phyloP scores from a whole-genome alignment of 1,284 basidiomycete species.

The Trichosporon asahii region DNA sequence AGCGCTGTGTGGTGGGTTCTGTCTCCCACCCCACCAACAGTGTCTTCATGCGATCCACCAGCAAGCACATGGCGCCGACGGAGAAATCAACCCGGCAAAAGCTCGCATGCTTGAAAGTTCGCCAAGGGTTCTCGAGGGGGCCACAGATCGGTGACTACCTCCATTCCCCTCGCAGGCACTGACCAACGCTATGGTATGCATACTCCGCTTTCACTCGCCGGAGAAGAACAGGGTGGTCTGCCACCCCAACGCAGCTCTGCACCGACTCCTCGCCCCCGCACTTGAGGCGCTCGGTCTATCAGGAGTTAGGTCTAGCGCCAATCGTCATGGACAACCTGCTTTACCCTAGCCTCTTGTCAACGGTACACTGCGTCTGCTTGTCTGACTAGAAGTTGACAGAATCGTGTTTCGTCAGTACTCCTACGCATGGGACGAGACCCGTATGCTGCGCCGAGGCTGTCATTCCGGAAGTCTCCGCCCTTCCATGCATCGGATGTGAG shows the following conservation, averaged over 20 bases:
- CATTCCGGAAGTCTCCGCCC: neutral
- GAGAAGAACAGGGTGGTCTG: neutral
- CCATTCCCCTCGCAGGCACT: neutral
- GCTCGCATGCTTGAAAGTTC: no score
- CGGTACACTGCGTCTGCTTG: neutral
- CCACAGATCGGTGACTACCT: neutral
- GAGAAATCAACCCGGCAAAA: neutral
- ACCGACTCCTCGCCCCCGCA: neutral
- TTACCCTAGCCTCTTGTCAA: neutral
- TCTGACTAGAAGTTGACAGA: neutral
- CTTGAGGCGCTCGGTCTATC: neutral
- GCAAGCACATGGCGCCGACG: constrained; percentile 2
- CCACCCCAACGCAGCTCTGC: no score
- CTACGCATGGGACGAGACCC: no score
- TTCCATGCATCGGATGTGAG: neutral
- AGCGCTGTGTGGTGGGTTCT: neutral
- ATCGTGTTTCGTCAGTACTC: no score
- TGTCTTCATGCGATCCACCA: no score
- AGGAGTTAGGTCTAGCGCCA: neutral
- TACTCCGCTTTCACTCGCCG: neutral
- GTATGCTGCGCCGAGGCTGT: no score
- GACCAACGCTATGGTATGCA: neutral
- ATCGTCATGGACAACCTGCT: neutral
- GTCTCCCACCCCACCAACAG: no score
- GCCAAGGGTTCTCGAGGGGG: neutral